Percentiles rank a stretch among this genome's conserved stretches.
Conservation (phyloP, 306 rosid species). For the Adenanthera pavonina region DNA sequence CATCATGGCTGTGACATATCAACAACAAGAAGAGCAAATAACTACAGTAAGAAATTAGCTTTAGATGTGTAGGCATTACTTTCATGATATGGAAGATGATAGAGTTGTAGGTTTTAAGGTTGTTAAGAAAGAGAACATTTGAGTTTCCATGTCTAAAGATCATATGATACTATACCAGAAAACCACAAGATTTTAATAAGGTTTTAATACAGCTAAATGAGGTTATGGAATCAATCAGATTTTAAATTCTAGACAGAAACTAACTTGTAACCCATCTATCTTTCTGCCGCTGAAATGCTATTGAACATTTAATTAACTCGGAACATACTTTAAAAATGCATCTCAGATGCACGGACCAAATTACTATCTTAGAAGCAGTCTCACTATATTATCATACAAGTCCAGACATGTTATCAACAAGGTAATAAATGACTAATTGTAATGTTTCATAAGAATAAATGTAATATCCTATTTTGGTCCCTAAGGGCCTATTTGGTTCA, state of each 20-base stretch:
- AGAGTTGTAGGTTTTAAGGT: conserved; percentile 4
- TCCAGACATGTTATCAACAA: conserved; percentile 14
- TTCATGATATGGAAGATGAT: conserved; percentile 12
- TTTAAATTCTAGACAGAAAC: neutral
- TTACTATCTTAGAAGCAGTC: neutral
- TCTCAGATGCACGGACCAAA: conserved; percentile 7
- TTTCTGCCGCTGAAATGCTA: conserved; percentile 24
- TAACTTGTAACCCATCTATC: conserved; percentile 2
- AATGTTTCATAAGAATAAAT: neutral
- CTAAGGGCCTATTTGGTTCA: too few species aligned
- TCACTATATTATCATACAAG: neutral
- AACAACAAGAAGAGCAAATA: neutral
- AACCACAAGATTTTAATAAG: too few species aligned
- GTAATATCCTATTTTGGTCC: neutral
- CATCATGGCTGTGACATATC: neutral
- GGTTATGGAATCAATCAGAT: conserved; percentile 3
- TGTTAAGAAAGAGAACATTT: conserved; percentile 8
- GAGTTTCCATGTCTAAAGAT: neutral
- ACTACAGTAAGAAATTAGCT: conserved; percentile 9
- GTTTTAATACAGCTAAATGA: neutral
- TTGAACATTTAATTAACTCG: neutral
- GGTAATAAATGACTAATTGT: conserved; percentile 17
- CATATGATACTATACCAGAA: conserved; percentile 19
- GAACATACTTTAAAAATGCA: neutral
- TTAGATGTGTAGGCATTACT: neutral